A percentile compares a stretch with the other conserved stretches of the same genome.
Evolutionary conservation across 1,284 basidiomycete genomes (phyloP).

Genomic region (Fistulinella staudtii): DNA sequence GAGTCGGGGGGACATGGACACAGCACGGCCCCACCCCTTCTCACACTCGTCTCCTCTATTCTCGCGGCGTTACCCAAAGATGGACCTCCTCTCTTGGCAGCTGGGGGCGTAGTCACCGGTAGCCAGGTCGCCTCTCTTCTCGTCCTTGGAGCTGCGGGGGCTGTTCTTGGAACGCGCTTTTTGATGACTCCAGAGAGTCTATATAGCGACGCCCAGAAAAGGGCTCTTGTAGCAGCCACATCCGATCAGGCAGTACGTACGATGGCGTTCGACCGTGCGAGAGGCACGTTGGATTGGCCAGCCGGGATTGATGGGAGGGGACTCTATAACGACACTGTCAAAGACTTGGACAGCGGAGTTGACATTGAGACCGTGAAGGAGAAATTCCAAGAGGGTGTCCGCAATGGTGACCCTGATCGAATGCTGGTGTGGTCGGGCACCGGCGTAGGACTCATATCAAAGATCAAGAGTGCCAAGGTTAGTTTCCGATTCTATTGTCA

Average conservation of each 20-base stretch:
- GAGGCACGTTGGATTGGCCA: conserved; percentile 64
- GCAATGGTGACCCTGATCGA: conserved; percentile 44
- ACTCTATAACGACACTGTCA: conserved; percentile 45
- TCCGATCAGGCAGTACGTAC: conserved; percentile 54
- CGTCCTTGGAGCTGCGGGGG: conserved; percentile 61
- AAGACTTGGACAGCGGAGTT: conserved; percentile 53
- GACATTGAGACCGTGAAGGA: conserved; percentile 42
- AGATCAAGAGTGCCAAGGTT: conserved; percentile 57
- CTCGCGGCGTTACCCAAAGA: conserved; percentile 40
- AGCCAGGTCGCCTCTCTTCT: conserved; percentile 62
- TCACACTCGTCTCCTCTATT: conserved; percentile 57
- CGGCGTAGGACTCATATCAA: conserved; percentile 56
- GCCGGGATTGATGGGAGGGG: conserved; percentile 56
- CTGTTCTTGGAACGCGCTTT: conserved; percentile 69
- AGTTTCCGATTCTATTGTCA: conserved; percentile 16
- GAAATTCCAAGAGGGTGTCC: conserved; percentile 43
- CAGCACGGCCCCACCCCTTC: conserved; percentile 49
- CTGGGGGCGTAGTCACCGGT: conserved; percentile 52
- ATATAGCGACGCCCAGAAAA: conserved; percentile 55
- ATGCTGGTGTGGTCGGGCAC: conserved; percentile 69
- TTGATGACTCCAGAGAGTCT: conserved; percentile 61
- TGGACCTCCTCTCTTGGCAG: conserved; percentile 55
- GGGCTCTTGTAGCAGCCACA: conserved; percentile 50
- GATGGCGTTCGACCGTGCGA: conserved; percentile 61
- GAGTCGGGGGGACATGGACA: conserved; percentile 76